Evolutionary conservation across 768 basidiomycete species (phyloP).

Genomic region (Leucocoprinus leucothites): DNA sequence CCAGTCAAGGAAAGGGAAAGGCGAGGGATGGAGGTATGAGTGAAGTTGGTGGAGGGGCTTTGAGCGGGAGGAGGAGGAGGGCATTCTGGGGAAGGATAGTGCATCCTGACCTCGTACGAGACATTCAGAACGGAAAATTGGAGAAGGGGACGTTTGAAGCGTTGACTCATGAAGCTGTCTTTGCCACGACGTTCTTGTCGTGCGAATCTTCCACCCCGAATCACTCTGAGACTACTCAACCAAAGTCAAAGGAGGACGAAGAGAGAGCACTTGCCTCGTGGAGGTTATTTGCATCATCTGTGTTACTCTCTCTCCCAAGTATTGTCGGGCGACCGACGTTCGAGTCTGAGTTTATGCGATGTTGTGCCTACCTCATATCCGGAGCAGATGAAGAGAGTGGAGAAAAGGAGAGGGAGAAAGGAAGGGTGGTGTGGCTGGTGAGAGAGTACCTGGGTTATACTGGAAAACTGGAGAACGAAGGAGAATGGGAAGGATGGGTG

Average conservation of each 20-base stretch:
- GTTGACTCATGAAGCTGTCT: slow-evolving; percentile 76
- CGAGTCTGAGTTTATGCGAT: slow-evolving; percentile 68
- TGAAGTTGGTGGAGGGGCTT: slow-evolving; percentile 14
- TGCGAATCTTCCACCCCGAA: not conserved
- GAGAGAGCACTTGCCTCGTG: slow-evolving; percentile 35
- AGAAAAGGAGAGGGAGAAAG: slow-evolving; percentile 32
- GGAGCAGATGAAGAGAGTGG: slow-evolving; percentile 43
- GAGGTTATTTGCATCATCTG: slow-evolving; percentile 60
- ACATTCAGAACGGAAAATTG: slow-evolving; percentile 35
- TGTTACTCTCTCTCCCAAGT: slow-evolving; percentile 59
- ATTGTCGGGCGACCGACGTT: slow-evolving; percentile 54
- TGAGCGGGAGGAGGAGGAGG: slow-evolving; percentile 50
- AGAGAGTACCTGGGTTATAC: slow-evolving; percentile 62
- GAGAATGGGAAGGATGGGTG: slow-evolving; percentile 58
- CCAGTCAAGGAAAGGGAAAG: slow-evolving; percentile 28
- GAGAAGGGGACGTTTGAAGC: slow-evolving; percentile 76
- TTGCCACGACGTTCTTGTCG: slow-evolving; percentile 65
- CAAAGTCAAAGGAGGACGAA: slow-evolving; percentile 3
- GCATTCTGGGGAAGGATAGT: slow-evolving; percentile 76
- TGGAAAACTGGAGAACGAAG: slow-evolving; percentile 45
- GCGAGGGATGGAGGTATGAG: slow-evolving; percentile 18
- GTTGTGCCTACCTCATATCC: slow-evolving; percentile 60
- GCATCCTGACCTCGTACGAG: slow-evolving; percentile 66
- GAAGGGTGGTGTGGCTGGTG: slow-evolving; percentile 62
- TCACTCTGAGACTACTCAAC: not conserved